Base-by-base conservation (phyloP, 345 rosid species). In the Pugionium dolabratum region DNA sequence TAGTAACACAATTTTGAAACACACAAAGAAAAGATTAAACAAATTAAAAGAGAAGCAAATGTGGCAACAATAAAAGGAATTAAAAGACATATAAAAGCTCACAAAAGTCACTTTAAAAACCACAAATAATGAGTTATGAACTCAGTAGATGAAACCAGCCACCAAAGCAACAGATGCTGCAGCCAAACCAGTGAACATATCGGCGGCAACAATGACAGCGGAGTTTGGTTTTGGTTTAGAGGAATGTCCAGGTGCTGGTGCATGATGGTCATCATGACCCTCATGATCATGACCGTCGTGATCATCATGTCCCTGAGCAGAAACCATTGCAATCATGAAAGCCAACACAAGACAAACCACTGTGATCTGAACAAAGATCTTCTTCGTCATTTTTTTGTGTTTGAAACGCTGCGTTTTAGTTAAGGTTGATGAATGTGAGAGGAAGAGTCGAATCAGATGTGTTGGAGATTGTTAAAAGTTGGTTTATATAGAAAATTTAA, bases 281-380 rank as follows among this genome's bases (percentile, higher is more conserved):
- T 66, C 70, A 4, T 57, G 48, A 9, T 28, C 54, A 8, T 67
- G 55, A 33, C 41, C 41, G 0, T 33, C 43, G 26, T 61, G 54
- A 2, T 30, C 56, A 4, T 46, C 55, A 4, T 67, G 57, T 9
- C 27, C 32, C 46, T 57, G 58, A 40, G 66, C 59, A 7, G 65
- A 58, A 27, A 50, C 65, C 37, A 59, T 49, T 5, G 59, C 31
- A 41, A 59, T 59, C 59, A 69, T 69, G 34, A 32, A 32, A 1
- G 73, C 50, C 35, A 49, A 18, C 43, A 59, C n/a, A n/a, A 59
- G 50, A 49, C 52, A 68, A 68, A 44, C 59, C 39, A 69, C 73
- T 29, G 18, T 36, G 50, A 59, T 49, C 5, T 69, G 59, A 49
- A 48, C 41, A 58, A 69, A 59, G 28, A 58, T 50, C 73, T 69